Base-by-base conservation (phyloP, 139 green algal genomes). In the Haematococcus lacustris region DNA sequence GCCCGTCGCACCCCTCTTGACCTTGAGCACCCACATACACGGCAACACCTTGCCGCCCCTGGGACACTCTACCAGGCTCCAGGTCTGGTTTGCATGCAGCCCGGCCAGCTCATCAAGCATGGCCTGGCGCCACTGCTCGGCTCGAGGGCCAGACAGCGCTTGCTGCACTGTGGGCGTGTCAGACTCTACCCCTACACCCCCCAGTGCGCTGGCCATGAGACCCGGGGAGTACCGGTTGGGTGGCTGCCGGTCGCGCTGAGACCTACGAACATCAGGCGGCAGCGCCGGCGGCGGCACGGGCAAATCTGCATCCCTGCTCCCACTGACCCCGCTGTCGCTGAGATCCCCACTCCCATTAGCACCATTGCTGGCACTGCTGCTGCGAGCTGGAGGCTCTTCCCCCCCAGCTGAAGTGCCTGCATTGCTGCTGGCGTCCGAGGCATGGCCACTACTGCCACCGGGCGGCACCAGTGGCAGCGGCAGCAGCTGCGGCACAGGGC, bases 1-100 rank as follows among this genome's bases (percentile, higher is more conserved):
- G 38, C 78, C 78, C 39, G 70, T 23, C 1, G 41, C 47, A 34
- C 77, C 68, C 0, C 68, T 38, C 75, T 87, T 87, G 2, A 78
- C 34, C 67, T 81, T 83, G 73, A 68, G 84, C 0, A 84, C 75
- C 75, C 82, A 86, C 38, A 78, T 80, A n/a, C 53, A 26, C 59
- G 71, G 73, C 38, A 87, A 70, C 1, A 68, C 32, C 40, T 41
- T 66, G 2, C 37, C 39, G 2, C 70, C 64, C 5, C 32, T 6
- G 0, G 69, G 69, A 1, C 57, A 0, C 9, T 62, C 7, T 2
- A 67, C 73, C 37, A 77, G 38, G 32, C 23, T 26, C 38, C 50
- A 82, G 33, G 53, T 76, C 17, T 30, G 0, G 38, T 75, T 75
- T 3, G 6, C 37, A 3, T 50, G 28, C 37, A 76, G 51, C 0